Evolutionary conservation across 805 yeast genomes (phyloP).

Genomic region (Ogataea sp.): DNA sequence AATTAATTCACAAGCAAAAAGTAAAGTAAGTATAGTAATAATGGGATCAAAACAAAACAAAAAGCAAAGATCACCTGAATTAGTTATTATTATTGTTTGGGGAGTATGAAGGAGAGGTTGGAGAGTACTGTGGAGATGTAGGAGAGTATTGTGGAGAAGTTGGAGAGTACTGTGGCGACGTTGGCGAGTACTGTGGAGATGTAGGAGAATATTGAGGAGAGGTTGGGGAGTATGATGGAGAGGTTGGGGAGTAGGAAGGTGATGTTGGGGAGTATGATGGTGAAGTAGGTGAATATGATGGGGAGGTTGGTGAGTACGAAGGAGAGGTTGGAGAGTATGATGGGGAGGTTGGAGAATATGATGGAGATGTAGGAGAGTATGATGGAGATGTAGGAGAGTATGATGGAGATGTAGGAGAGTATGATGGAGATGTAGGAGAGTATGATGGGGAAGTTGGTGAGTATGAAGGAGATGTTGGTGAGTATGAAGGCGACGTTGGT

Average conservation of each 20-base stretch:
- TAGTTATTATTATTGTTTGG: slow-evolving; percentile 29
- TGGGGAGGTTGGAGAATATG: slow-evolving; percentile 65
- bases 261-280: slow-evolving; percentile 54
- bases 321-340: slow-evolving; percentile 67
- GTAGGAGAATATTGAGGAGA: slow-evolving; percentile 78
- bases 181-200: slow-evolving; percentile 61
- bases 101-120: slow-evolving; percentile 74
- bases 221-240: slow-evolving; percentile 69
- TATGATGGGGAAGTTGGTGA: slow-evolving; percentile 46
- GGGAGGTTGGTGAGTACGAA: slow-evolving; percentile 70
- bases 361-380: slow-evolving; percentile 70
- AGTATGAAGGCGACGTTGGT: slow-evolving; percentile 40
- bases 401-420: slow-evolving; percentile 69
- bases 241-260: slow-evolving; percentile 56
- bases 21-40: neutral
- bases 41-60: neutral
- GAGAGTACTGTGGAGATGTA: slow-evolving; percentile 72
- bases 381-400: slow-evolving; percentile 56
- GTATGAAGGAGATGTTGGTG: slow-evolving; percentile 42
- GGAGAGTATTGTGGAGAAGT: slow-evolving; percentile 66
- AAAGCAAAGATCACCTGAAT: slow-evolving; percentile 26
- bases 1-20: neutral
- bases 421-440: slow-evolving; percentile 57
- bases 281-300: slow-evolving; percentile 70
- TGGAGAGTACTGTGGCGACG: slow-evolving; percentile 76